A percentile compares a stretch with the other conserved stretches of the same genome.
Conservation (phyloP, 2,329 filamentous ascomycete species). For the Coniochaeta pulveracea region DNA sequence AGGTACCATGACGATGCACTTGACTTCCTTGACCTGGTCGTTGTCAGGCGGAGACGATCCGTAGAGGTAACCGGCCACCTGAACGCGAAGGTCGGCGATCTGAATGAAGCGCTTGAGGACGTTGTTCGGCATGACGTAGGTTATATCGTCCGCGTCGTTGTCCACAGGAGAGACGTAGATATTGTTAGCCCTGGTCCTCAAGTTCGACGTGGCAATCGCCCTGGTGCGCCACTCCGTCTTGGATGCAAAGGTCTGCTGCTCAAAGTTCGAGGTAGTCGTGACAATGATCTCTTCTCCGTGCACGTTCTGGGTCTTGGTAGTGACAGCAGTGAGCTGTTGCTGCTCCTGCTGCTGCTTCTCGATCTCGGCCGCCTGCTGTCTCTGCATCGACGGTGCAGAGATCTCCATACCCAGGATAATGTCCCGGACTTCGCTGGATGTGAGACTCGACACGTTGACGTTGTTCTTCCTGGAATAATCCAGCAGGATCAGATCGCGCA, state of each 20-base stretch:
- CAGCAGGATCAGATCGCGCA: constrained; percentile 91
- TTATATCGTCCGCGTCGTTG: constrained; percentile 80
- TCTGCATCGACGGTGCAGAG: constrained; percentile 91
- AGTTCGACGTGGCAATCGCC: constrained; percentile 90
- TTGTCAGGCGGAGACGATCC: constrained; percentile 88
- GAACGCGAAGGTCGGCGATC: constrained; percentile 89
- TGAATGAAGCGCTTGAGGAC: constrained; percentile 97
- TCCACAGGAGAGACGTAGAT: constrained; percentile 98
- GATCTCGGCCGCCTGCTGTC: constrained; percentile 95
- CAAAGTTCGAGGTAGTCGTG: constrained; percentile 94
- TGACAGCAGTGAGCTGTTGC: constrained; percentile 90
- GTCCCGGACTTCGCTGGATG: constrained; percentile 91
- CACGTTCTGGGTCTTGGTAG: constrained; percentile 95
- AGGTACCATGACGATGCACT: constrained; percentile 93
- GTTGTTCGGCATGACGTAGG: constrained; percentile 99
- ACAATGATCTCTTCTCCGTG: constrained; percentile 97
- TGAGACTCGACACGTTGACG: constrained; percentile 94
- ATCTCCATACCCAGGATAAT: constrained; percentile 99
- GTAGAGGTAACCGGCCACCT: constrained; percentile 93
- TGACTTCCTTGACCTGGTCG: constrained; percentile 91
- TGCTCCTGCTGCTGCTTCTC: constrained; percentile 98
- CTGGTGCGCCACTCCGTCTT: constrained; percentile 98
- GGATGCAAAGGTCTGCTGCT: constrained; percentile 93
- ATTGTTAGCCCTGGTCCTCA: constrained; percentile 90
- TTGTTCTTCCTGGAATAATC: constrained; percentile 99